Percentiles rank a stretch among this genome's conserved stretches.
phyloP scores from a whole-genome alignment of 352 stramenopile species.

The Globisporangium ultimum region DNA sequence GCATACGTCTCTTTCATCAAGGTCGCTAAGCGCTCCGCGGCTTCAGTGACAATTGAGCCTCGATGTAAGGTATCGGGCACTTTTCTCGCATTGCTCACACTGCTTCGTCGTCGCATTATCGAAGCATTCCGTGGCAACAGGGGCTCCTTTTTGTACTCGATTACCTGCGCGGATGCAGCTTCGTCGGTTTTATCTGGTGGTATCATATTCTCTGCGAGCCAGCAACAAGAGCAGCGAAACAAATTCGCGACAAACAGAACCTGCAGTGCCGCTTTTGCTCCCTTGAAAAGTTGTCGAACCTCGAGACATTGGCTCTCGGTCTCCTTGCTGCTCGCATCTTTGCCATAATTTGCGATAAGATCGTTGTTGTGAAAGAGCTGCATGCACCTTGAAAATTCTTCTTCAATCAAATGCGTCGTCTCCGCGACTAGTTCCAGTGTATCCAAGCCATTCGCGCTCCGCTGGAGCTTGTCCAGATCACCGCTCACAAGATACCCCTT shows the following conservation, averaged over 20 bases:
- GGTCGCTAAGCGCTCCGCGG: constrained; percentile 25
- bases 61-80: constrained; percentile 48
- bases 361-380: constrained; percentile 19
- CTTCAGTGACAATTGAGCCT: constrained; percentile 19
- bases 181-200: constrained; percentile 1
- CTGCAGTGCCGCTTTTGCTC: constrained; percentile 32
- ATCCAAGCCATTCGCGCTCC: not conserved
- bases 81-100: constrained; percentile 30
- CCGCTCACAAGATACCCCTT: constrained; percentile 15
- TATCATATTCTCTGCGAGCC: constrained; percentile 54
- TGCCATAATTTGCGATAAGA: not conserved
- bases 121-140: not conserved
- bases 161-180: not conserved
- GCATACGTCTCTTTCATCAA: constrained; percentile 50
- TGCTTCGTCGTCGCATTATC: constrained; percentile 31
- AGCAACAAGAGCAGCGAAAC: constrained; percentile 58
- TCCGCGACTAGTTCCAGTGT: not conserved
- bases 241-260: constrained; percentile 53
- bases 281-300: constrained; percentile 32
- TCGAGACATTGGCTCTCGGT: not conserved
- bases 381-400: constrained; percentile 15
- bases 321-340: not conserved
- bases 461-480: constrained; percentile 2
- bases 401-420: constrained; percentile 16
- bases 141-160: constrained; percentile 1